Base-by-base conservation (phyloP, 768 basidiomycete species). In the Solioccasus polychromus region DNA sequence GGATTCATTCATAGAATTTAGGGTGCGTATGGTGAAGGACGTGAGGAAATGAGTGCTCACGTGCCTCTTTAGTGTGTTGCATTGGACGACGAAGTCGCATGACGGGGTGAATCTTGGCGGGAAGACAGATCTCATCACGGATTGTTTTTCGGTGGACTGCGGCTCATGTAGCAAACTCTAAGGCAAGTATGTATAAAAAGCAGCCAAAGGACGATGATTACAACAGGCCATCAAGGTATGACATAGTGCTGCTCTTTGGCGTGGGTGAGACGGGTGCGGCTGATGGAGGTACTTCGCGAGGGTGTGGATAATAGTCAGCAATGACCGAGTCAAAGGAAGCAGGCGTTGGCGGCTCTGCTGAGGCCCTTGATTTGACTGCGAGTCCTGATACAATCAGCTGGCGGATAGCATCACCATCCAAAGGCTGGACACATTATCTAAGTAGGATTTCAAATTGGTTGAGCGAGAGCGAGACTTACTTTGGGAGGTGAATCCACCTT, bases 1-100 rank as follows among this genome's bases (percentile, higher is more conserved):
- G 39, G 73, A 82, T 42, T 88, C 82, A 0, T 93, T 92, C 55
- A 83, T 95, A 40, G 92, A 95, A 57, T 94, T 93, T 61, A 76
- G 86, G 67, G 93, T 94, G 55, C 61, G 86, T 72, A 14, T 26
- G 18, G 14, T 14, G 32, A 7, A 37, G 24, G 4, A 8, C 29
- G 38, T 8, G 3, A 22, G 15, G n/a, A 5, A 29, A 35, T 25
- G 15, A 25, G 36, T 3, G 35, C 48, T 66, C 34, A 66, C 34
- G 9, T 32, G 17, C 10, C 8, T 23, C 25, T 23, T 8, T 28
- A 68, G 64, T 66, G 66, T 29, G 41, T 66, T 52, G 39, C 64
- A 42, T 52, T 66, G 46, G 66, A 66, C 37, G 64, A 68, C 8
- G 54, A 55, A 22, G 54, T 52, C n/a, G 61, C 57, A 14, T 61